Base-by-base conservation (phyloP, 441 rosid species). In the Aleurites moluccanus region DNA sequence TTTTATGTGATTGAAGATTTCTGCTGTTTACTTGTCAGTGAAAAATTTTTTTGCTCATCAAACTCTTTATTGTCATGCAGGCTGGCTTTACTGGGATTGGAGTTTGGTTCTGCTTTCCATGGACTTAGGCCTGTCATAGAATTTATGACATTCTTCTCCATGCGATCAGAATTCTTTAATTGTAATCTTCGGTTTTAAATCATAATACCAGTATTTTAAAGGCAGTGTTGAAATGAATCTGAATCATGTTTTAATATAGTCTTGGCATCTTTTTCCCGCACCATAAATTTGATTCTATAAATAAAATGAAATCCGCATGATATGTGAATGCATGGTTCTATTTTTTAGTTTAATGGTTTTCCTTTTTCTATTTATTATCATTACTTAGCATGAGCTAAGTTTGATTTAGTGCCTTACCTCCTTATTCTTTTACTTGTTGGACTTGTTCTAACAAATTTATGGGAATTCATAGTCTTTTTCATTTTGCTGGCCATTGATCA, bases 81-180 rank as follows among this genome's bases (percentile, higher is more conserved):
- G 98, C 99, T 84, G 99, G 99, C 40, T 93, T 96, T 85, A 85
- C 98, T 72, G 98, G 99, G 77, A 92, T 96, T 77, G 98, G 94
- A 81, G 98, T 93, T 93, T 68, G 99, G 98, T 73, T 97, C 98
- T 56, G 98, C 99, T 78, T 96, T 93, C 75, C 79, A 91, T 82
- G 98, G 98, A 67, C 86, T 96, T 60, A 91, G 79, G 86, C 99
- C 96, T 71, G 90, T 93, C 44, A 88, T 96, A 38, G 98, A 96
- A 79, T 96, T 96, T 80, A 93, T 95, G 99, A 93, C 98, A 25
- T 15, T 68, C 14, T 66, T 61, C 47, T 60, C 60, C 63, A 53
- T 70, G 65, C 81, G 79, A 47, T 4, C 44, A 65, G 64, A 78
- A 85, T 35, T 83, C 70, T 67, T 38, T 15, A 59, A 68, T 1